These are phyloP conservation scores for Talaromyces sp. DNA, from an alignment of 2,329 filamentous ascomycete genomes.

Conservation along the genomic window DNA sequence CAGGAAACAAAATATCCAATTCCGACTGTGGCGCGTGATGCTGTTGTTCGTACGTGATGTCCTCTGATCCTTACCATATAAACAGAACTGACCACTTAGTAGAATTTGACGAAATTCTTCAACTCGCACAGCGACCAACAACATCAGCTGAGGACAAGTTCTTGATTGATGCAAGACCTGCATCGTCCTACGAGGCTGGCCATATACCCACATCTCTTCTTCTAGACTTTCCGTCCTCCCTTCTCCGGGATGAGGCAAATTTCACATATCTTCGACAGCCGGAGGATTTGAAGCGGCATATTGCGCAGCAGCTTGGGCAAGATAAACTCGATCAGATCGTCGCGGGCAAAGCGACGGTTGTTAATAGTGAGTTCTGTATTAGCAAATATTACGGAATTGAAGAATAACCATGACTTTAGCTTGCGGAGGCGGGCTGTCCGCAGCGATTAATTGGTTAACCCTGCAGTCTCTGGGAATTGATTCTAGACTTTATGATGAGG, in stretches of 20 bases:
- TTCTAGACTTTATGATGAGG: conserved; percentile 1
- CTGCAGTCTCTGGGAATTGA: background rate
- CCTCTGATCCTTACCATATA: background rate
- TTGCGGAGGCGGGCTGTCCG: background rate
- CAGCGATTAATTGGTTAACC: background rate
- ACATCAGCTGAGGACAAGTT: background rate
- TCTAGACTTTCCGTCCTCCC: background rate
- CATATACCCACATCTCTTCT: conserved; percentile 6
- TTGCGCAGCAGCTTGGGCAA: background rate
- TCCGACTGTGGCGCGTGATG: background rate
- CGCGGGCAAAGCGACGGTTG: background rate
- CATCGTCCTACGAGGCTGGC: background rate
- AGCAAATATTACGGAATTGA: no score
- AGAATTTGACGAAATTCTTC: background rate
- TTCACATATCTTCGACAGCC: conserved; percentile 3
- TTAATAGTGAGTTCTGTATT: background rate
- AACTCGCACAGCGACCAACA: background rate
- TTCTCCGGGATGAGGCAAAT: background rate
- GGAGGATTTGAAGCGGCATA: background rate
- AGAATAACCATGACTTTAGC: no score
- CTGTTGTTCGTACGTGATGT: background rate
- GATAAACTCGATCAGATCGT: background rate
- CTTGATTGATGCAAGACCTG: conserved; percentile 6
- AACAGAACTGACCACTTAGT: background rate
- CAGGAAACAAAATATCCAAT: background rate